Evolutionary conservation across 257 asterid genomes (phyloP), one percentile per base, ranked within the genome.

Genomic region (Avicennia marina): DNA sequence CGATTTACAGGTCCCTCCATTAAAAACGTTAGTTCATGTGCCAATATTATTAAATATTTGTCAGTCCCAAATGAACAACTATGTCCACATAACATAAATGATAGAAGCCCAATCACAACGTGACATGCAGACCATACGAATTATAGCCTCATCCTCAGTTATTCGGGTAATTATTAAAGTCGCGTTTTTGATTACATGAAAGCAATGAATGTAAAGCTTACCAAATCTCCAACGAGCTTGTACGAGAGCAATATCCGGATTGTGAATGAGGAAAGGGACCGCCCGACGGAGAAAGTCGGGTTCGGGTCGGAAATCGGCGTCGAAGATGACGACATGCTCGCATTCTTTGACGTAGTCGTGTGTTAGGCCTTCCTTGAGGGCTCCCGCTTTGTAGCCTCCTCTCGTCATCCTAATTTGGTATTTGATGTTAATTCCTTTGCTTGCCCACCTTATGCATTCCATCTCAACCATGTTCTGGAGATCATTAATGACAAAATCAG

Each of bases 141-240:
- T n/a, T n/a, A n/a, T n/a, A n/a, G n/a, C n/a, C n/a, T n/a, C n/a
- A n/a, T n/a, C n/a, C n/a, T n/a, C n/a, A n/a, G n/a, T n/a, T n/a
- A n/a, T n/a, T n/a, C n/a, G n/a, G n/a, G n/a, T n/a, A n/a, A n/a
- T n/a, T n/a, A n/a, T n/a, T n/a, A n/a, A n/a, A n/a, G n/a, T n/a
- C n/a, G n/a, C n/a, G n/a, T n/a, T n/a, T n/a, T n/a, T n/a, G n/a
- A n/a, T n/a, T n/a, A n/a, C n/a, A n/a, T n/a, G 13, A 27, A 25
- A 49, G 15, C 13, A 49, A 20, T 16, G 22, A 27, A 49, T 16
- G 53, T 11, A 49, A 49, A 15, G 17, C 82, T 65, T 75, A 91
- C 98, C 98, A 20, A 91, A 91, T 34, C 96, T 89, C 98, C 98
- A 91, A 16, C 98, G 95, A 25, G 85, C 85, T 72, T 91, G 98